Percentiles rank a stretch among this genome's conserved stretches.
phyloP scores from a whole-genome alignment of 2,329 filamentous ascomycete genomes.

The Pseudomassariella vexata region DNA sequence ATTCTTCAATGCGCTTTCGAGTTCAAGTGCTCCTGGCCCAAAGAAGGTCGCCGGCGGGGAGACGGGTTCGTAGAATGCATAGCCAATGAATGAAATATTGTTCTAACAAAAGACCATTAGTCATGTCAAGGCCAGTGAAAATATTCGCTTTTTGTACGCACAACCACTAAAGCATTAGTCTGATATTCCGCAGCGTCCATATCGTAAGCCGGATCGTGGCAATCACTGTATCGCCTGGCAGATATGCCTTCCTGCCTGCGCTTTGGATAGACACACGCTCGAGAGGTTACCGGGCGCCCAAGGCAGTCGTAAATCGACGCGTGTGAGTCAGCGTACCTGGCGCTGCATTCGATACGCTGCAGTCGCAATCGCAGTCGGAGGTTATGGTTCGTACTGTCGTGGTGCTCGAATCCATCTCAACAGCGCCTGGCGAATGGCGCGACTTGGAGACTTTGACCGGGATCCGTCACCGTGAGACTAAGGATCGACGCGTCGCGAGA shows the following conservation, averaged over 20 bases:
- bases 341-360: conserved; percentile 3
- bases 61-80: conserved; percentile 48
- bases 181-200: conserved; percentile 61
- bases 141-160: no score
- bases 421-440: conserved; percentile 13
- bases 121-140: conserved; percentile 11
- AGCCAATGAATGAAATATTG: conserved; percentile 50
- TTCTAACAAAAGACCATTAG: conserved; percentile 31
- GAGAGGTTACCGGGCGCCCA: no score
- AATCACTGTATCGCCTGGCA: no score
- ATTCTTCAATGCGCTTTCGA: conserved; percentile 44
- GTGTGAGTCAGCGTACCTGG: no score
- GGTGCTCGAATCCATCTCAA: conserved; percentile 32
- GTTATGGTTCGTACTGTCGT: conserved; percentile 8
- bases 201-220: conserved; percentile 37
- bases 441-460: no score
- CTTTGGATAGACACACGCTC: no score
- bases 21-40: conserved; percentile 40
- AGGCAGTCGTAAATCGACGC: no score
- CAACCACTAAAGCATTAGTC: conserved; percentile 55
- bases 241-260: conserved; percentile 15
- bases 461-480: no score
- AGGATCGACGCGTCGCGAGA: no score
- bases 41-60: conserved; percentile 37
- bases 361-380: conserved; percentile 4